phyloP scores from a whole-genome alignment of 2,329 filamentous ascomycete genomes.

The Cucurbitaria berberidis region DNA sequence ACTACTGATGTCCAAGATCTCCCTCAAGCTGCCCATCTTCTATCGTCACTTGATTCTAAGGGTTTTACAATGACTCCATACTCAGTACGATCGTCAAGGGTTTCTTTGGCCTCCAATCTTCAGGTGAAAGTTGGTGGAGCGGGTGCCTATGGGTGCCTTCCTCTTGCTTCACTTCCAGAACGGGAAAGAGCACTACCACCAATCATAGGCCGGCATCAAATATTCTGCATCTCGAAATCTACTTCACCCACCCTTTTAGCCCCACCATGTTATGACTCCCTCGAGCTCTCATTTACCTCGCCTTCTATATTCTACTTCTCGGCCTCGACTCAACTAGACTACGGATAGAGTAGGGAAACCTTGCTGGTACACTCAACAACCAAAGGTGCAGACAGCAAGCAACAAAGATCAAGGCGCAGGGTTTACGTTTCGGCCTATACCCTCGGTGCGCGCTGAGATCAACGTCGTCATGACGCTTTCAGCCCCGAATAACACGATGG shows the following conservation, averaged over 20 bases:
- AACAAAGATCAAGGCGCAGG: not conserved
- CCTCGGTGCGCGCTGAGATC: not conserved
- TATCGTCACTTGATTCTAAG: not conserved
- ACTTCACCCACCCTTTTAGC: not conserved
- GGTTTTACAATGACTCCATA: not conserved
- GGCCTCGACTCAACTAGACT: not conserved
- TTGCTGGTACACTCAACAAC: not conserved
- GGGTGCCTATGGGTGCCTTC: not conserved
- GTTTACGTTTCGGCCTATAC: not conserved
- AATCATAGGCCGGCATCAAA: conserved; percentile 1
- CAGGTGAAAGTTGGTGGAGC: not conserved
- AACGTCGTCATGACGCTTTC: not conserved
- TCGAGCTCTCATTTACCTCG: not conserved
- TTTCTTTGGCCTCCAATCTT: not conserved
- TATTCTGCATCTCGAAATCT: not conserved
- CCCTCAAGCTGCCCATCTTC: not conserved
- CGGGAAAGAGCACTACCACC: conserved; percentile 2
- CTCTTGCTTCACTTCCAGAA: not conserved
- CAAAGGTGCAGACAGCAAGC: not conserved
- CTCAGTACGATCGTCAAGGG: not conserved
- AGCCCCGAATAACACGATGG: not conserved
- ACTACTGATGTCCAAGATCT: not conserved
- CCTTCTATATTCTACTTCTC: not conserved
- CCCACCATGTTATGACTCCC: not conserved
- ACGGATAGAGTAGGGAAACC: not conserved